phyloP scores from a whole-genome alignment of 805 yeast species.

The Jamesozyma rosinii region DNA sequence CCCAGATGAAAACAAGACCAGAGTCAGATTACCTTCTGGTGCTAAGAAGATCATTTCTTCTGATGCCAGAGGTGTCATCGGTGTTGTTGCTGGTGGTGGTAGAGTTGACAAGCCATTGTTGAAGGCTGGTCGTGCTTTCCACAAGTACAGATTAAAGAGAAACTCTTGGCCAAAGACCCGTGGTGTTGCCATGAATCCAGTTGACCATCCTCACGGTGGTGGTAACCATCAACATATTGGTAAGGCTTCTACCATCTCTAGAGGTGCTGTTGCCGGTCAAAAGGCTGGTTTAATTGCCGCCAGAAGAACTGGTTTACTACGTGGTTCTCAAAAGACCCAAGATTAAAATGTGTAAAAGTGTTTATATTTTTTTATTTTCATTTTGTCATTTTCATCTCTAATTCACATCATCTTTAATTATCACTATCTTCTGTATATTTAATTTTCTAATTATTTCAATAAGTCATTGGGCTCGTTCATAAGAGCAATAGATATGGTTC shows the following conservation, averaged over 20 bases:
- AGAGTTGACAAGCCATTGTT: slow-evolving; percentile 99
- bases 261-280: slow-evolving; percentile 99
- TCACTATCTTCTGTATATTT: not conserved
- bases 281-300: slow-evolving; percentile 99
- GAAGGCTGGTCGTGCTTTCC: slow-evolving; percentile 99
- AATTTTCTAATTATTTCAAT: not conserved
- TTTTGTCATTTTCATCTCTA: slow-evolving; percentile 2
- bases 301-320: slow-evolving; percentile 99
- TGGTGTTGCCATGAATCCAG: slow-evolving; percentile 99
- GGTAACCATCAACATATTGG: slow-evolving; percentile 99
- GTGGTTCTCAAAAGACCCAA: slow-evolving; percentile 96
- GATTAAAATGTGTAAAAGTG: slow-evolving; percentile 39
- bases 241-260: slow-evolving; percentile 98
- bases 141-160: slow-evolving; percentile 98
- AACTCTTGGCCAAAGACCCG: slow-evolving; percentile 99
- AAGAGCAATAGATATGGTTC: too few species aligned
- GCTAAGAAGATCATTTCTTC: slow-evolving; percentile 94
- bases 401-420: not conserved
- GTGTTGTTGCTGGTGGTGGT: slow-evolving; percentile 99
- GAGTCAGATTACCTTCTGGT: slow-evolving; percentile 98
- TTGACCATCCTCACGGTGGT: slow-evolving; percentile 99
- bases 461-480: too few species aligned
- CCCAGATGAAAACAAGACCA: slow-evolving; percentile 98
- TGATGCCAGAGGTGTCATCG: slow-evolving; percentile 98
- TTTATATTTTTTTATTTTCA: slow-evolving; percentile 7